Conservation (phyloP, 768 basidiomycete species). For the Calocera cornea region DNA sequence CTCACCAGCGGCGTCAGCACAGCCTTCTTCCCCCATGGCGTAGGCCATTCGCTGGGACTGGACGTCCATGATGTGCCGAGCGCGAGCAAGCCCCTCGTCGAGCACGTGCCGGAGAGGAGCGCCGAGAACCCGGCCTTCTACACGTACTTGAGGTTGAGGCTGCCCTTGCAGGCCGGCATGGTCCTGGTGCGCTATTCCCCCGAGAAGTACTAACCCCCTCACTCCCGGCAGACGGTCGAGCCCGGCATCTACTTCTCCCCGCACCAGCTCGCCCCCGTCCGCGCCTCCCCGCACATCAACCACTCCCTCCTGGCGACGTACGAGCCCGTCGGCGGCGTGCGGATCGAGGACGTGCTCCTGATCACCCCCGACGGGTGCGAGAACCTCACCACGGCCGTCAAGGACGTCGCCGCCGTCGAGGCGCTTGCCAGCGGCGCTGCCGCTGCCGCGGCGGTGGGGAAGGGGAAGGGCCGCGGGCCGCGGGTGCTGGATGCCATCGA, state of each 20-base stretch:
- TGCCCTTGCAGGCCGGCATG: constrained; percentile 65
- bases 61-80: constrained; percentile 89
- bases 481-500: neutral
- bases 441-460: too few species aligned
- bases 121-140: constrained; percentile 52
- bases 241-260: constrained; percentile 82
- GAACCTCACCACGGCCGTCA: constrained; percentile 74
- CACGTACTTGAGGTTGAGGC: constrained; percentile 61
- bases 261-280: constrained; percentile 52
- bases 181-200: constrained; percentile 52
- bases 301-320: constrained; percentile 55
- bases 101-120: constrained; percentile 34
- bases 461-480: neutral
- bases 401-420: constrained; percentile 75
- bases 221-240: constrained; percentile 57
- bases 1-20: constrained; percentile 61
- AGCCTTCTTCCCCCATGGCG: constrained; percentile 90
- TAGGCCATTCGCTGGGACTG: constrained; percentile 81
- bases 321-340: constrained; percentile 73
- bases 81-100: constrained; percentile 57
- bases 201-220: too few species aligned
- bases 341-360: constrained; percentile 85
- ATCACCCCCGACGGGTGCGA: constrained; percentile 62
- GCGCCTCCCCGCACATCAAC: constrained; percentile 53
- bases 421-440: constrained; percentile 54